phyloP scores from a whole-genome alignment of 2,329 filamentous ascomycete species.

The Fonsecaea pedrosoi region DNA sequence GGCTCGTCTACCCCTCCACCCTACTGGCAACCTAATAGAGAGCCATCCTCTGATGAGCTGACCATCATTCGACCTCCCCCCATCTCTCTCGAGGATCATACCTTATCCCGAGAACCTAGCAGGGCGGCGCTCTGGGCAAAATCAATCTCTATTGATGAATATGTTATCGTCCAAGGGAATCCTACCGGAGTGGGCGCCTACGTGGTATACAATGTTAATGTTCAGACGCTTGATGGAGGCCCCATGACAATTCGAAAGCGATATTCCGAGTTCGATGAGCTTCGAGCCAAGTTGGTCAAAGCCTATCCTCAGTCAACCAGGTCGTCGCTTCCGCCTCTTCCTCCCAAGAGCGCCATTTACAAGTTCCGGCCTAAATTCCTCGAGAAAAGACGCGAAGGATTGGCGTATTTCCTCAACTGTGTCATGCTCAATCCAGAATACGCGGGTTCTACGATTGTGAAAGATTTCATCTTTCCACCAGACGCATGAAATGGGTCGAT shows the following conservation, averaged over 20 bases:
- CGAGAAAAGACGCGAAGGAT: slow-evolving; percentile 78
- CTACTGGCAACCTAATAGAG: slow-evolving; percentile 55
- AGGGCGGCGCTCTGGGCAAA: slow-evolving; percentile 68
- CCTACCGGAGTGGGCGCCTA: slow-evolving; percentile 74
- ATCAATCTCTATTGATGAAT: slow-evolving; percentile 66
- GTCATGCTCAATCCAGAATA: slow-evolving; percentile 93
- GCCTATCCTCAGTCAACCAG: slow-evolving; percentile 84
- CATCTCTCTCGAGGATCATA: slow-evolving; percentile 70
- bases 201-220: slow-evolving; percentile 89
- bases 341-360: slow-evolving; percentile 87
- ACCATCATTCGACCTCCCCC: slow-evolving; percentile 51
- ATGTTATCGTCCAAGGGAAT: slow-evolving; percentile 64
- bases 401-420: slow-evolving; percentile 94
- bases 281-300: slow-evolving; percentile 73
- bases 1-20: slow-evolving; percentile 44
- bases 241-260: slow-evolving; percentile 66
- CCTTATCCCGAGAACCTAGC: slow-evolving; percentile 59
- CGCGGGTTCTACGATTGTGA: slow-evolving; percentile 85
- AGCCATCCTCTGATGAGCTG: slow-evolving; percentile 49
- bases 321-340: slow-evolving; percentile 73
- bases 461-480: slow-evolving; percentile 78
- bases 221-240: slow-evolving; percentile 77
- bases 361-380: slow-evolving; percentile 82
- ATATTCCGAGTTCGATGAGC: slow-evolving; percentile 92
- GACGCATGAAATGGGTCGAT: slow-evolving; percentile 36